A percentile compares a stretch with the other conserved stretches of the same genome.
Evolutionary conservation across 768 basidiomycete species (phyloP).

Genomic region (Lyophyllum shimeji): DNA sequence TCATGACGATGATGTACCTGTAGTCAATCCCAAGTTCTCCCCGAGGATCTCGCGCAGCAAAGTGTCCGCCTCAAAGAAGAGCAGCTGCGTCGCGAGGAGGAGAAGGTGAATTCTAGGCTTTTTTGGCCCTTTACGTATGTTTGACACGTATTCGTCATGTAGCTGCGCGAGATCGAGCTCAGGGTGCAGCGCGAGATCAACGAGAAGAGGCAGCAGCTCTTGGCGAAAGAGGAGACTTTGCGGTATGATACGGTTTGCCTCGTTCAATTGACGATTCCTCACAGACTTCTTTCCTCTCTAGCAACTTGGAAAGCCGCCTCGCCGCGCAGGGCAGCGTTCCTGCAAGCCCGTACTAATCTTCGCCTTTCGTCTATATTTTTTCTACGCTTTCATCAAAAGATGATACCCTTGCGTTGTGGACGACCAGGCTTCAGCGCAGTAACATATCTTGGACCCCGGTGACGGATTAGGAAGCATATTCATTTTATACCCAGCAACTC

Average conservation of each 20-base stretch:
- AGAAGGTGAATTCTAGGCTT: conserved; percentile 51
- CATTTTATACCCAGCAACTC: conserved; percentile 11
- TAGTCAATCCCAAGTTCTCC: conserved; percentile 70
- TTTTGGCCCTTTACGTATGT: not conserved
- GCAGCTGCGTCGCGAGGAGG: conserved; percentile 83
- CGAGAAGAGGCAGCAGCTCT: conserved; percentile 81
- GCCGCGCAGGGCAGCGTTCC: conserved; percentile 44
- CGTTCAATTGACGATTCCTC: not conserved
- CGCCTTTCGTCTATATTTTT: not conserved
- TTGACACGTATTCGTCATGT: not conserved
- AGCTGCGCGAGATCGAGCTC: conserved; percentile 85
- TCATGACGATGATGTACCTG: not conserved
- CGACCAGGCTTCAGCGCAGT: not conserved
- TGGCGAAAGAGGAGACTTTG: conserved; percentile 84
- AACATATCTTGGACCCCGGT: conserved; percentile 13
- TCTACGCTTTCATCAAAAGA: not conserved
- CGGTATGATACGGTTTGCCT: conserved; percentile 38
- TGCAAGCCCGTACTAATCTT: conserved; percentile 12
- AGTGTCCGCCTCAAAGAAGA: conserved; percentile 88
- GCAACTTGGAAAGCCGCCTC: conserved; percentile 61
- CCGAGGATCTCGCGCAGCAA: conserved; percentile 87
- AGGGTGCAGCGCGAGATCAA: conserved; percentile 86
- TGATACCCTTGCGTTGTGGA: conserved; percentile 5
- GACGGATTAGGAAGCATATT: conserved; percentile 18
- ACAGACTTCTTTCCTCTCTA: conserved; percentile 17